Evolutionary conservation across 2,329 filamentous ascomycete genomes (phyloP), one percentile per base, ranked within the genome.

Genomic region (Cordyceps pruinosa): DNA sequence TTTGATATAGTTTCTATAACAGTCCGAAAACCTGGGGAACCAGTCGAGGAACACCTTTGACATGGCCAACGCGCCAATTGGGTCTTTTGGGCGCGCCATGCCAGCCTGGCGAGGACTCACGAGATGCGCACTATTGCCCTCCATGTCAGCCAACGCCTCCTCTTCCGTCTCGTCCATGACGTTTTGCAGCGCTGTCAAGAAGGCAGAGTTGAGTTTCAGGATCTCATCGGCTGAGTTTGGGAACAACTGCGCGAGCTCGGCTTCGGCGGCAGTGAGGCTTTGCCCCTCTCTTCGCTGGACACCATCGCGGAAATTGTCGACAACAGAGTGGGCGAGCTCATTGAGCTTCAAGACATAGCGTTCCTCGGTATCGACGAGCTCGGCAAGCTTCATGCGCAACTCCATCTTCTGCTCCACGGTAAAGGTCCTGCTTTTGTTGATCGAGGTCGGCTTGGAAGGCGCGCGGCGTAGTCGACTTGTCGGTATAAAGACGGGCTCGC

Each of bases 1-100:
- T 64, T 86, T 86, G 71, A 99, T 94, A 70, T 97, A 99, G 62
- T 95, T 87, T 63, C 90, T 87, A 69, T 99, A 99, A 66, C 89
- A 91, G 58, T 91, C 85, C 26, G 89, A 88, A 68, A 99, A 97
- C 62, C 87, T 86, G 7, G 94, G 94, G 63, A 99, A 94, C 90
- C 91, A 96, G 63, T 95, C 89, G 5, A 94, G 75, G 59, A 97
- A 85, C 49, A 90, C 78, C 64, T 87, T 90, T 42, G 90, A 90
- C 69, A 97, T 87, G 41, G 85, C 82, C 39, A 88, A 74, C 17
- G 89, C 84, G 51, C 93, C 93, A 63, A 87, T 90, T 19, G 88
- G 84, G 68, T 96, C 90, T 68, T 82, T 85, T 63, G 70, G 68
- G 61, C 75, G 79, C 56, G 69, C 74, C 21, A 72, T 70, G 41